Evolutionary conservation across 1,284 basidiomycete genomes (phyloP), one percentile per base, ranked within the genome.

Genomic region (Porogramme epimiltina): DNA sequence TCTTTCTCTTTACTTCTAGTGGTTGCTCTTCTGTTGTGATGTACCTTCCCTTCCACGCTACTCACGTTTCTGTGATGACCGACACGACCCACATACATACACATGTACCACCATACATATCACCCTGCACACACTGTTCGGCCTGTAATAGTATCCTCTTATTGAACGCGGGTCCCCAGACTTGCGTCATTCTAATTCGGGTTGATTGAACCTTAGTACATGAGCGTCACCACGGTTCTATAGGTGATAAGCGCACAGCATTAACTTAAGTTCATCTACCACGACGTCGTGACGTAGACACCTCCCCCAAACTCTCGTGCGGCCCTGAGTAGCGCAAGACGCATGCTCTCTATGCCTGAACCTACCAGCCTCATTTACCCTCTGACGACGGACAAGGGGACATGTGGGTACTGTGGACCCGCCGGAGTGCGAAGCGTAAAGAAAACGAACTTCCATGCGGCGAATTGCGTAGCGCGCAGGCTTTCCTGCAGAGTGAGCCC

Each of bases 401-500:
- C 70, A 1, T 78, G 76, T 51, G 76, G 77, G 8, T 78, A 78
- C 52, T 79, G 77, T 53, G 54, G 62, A 19, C 62, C 67, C 34
- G 68, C 67, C 2, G 76, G 75, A 2, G 44, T 66, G 46, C 64
- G 75, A 37, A 75, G 70, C 51, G 42, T 34, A 16, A 41, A 53
- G 0, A 58, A 63, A 45, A 70, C 72, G 3, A 77, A 50, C 47
- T 62, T 67, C 51, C 73, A 69, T 47, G 67, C 62, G 36, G 70
- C 73, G 23, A 68, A 71, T 52, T 62, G 73, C 22, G 58, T 69
- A 0, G 66, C 76, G 2, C 54, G 63, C 22, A 67, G 66, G 42
- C 55, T 79, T 24, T 76, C 82, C n/a, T 86, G 82, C 59, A 66
- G 72, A 51, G 85, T 86, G 61, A 6, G 20, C n/a, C 11, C 8